Evolutionary conservation across 2,329 filamentous ascomycete species (phyloP), one percentile per base, ranked within the genome.

Genomic region (Emmonsiellopsis sp.): DNA sequence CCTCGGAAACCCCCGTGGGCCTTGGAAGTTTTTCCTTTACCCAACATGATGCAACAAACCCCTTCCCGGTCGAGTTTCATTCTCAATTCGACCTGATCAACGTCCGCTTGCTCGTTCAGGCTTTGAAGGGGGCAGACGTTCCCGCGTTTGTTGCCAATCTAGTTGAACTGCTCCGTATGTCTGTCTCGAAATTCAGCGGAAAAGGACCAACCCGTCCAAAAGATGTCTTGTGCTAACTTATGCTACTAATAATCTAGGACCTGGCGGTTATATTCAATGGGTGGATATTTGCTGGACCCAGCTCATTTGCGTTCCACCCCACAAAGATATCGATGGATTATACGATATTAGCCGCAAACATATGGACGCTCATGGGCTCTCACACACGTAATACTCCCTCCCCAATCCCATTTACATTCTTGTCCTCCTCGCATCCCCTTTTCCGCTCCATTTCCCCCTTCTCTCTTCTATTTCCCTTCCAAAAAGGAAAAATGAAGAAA

Each of bases 191-290:
- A 27, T 27, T 27, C 21, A 27, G 21, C 21, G 21, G 21, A 1
- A 27, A 27, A 27, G 21, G 21, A 27, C 21, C 21, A 27, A 27
- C 21, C 21, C 21, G 21, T 39, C 1, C 36, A 39, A 39, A 39
- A 39, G 36, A 2, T 47, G 8, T 6, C 9, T 14, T 48, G 11
- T 31, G 17, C 36, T 40, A 40, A 49, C 40, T 32, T 36, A 21
- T 37, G 14, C 21, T 9, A 5, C 14, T 7, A 48, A 7, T 45
- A 2, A 14, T 34, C 9, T 21, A 49, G 46, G 46, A 9, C 46
- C 46, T 11, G 46, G 46, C 7, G 46, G 46, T 32, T 40, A n/a
- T n/a, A 34, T 49, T 49, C 46, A 49, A 39, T 49, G 46, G 46
- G 10, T 9, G 32, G 46, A 49, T 49, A 9, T 49, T 1, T 7